Evolutionary conservation across 306 rosid genomes (phyloP).

Genomic region (Fragaria vesca): DNA sequence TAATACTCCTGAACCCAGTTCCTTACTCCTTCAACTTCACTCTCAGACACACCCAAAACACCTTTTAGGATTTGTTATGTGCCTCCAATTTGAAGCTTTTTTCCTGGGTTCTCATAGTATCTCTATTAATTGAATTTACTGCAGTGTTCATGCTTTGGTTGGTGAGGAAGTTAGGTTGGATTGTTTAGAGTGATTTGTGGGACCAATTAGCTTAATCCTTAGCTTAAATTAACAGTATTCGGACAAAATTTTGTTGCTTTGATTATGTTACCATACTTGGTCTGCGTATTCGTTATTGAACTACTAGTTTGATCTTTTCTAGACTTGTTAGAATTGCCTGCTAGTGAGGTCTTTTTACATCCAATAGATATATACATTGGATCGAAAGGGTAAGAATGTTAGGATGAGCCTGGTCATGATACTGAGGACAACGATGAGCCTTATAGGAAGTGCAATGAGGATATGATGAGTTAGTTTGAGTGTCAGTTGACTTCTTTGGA

Average conservation of each 20-base stretch:
- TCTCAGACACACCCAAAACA: background rate
- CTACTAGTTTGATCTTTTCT: background rate
- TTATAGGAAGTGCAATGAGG: background rate
- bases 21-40: background rate
- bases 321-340: background rate
- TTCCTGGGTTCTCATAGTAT: background rate
- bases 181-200: background rate
- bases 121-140: background rate
- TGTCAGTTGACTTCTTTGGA: background rate
- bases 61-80: background rate
- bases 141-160: background rate
- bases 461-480: background rate
- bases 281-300: too few relatives aligned
- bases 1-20: background rate
- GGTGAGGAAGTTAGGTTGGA: background rate
- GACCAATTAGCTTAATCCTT: background rate
- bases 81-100: background rate
- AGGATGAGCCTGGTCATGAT: slow-evolving; percentile 1
- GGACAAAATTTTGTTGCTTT: background rate
- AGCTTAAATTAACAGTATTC: background rate
- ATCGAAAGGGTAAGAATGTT: background rate
- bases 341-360: background rate
- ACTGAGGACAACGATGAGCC: background rate
- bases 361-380: background rate
- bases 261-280: background rate